phyloP scores from a whole-genome alignment of 805 yeast genomes.

The Scheffersomyces amazonensis region DNA sequence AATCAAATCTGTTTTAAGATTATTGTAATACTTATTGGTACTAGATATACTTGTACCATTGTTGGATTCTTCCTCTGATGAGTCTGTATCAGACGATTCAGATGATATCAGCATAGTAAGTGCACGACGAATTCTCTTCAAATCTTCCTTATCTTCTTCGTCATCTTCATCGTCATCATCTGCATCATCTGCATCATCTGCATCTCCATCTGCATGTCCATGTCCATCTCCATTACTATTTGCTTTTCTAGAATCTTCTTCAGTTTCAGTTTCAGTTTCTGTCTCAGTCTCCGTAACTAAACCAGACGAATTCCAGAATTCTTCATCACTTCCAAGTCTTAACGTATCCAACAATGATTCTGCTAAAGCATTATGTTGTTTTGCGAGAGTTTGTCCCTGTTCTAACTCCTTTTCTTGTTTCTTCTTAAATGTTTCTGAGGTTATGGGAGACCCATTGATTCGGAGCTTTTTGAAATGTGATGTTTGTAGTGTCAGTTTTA shows the following conservation, averaged over 20 bases:
- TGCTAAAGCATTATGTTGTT: neutral
- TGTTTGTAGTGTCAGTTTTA: conserved; percentile 29
- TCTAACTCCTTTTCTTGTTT: conserved; percentile 2
- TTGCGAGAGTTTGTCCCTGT: neutral
- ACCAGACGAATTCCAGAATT: conserved; percentile 23
- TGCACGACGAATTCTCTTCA: neutral
- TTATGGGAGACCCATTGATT: conserved; percentile 36
- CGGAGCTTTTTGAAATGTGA: conserved; percentile 42
- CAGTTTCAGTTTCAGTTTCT: conserved; percentile 5
- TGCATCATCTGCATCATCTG: conserved; percentile 10
- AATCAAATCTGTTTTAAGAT: conserved; percentile 12
- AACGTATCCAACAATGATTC: conserved; percentile 10
- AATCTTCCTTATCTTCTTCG: conserved; percentile 2
- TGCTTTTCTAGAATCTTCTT: neutral
- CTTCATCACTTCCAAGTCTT: conserved; percentile 14
- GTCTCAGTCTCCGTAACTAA: conserved; percentile 20
- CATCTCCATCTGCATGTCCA: conserved; percentile 3
- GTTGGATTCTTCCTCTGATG: conserved; percentile 1
- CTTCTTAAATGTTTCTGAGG: conserved; percentile 17
- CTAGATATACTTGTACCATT: conserved; percentile 1
- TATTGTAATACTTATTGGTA: conserved; percentile 10
- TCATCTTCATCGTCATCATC: conserved; percentile 10
- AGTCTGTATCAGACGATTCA: conserved; percentile 4
- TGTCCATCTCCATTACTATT: too few relatives aligned
- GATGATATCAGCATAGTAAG: conserved; percentile 4